These are phyloP conservation scores for Suhomyces anneliseae DNA, from an alignment of 1,139 yeast species.

Conservation along the genomic window DNA sequence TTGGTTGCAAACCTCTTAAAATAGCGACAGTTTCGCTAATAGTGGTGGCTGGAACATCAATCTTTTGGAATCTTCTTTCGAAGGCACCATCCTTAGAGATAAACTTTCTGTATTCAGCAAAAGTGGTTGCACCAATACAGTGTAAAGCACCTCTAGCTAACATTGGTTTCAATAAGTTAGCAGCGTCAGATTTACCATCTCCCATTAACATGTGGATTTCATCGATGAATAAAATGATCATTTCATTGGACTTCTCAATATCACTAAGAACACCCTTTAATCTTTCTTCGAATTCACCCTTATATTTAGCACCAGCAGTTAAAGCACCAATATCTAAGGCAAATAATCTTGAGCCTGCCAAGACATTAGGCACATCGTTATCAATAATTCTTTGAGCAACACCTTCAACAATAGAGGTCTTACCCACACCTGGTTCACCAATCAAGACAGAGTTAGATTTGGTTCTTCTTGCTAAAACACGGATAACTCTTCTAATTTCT, in stretches of 20 bases:
- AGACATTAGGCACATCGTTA: slow-evolving; percentile 88
- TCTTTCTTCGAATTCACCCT: slow-evolving; percentile 98
- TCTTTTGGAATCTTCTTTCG: slow-evolving; percentile 96
- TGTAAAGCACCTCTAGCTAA: slow-evolving; percentile 94
- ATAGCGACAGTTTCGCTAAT: slow-evolving; percentile 92
- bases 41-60: slow-evolving; percentile 93
- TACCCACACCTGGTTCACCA: slow-evolving; percentile 99
- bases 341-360: slow-evolving; percentile 76
- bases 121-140: slow-evolving; percentile 98
- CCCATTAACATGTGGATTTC: slow-evolving; percentile 99
- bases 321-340: slow-evolving; percentile 93
- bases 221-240: slow-evolving; percentile 89
- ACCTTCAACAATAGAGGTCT: slow-evolving; percentile 96
- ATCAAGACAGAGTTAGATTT: slow-evolving; percentile 94
- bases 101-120: slow-evolving; percentile 87
- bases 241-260: slow-evolving; percentile 80
- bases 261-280: slow-evolving; percentile 94
- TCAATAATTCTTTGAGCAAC: slow-evolving; percentile 97
- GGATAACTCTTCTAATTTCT: slow-evolving; percentile 90
- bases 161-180: slow-evolving; percentile 94
- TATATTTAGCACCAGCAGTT: slow-evolving; percentile 97
- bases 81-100: slow-evolving; percentile 98
- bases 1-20: slow-evolving; percentile 92
- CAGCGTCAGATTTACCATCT: slow-evolving; percentile 92
- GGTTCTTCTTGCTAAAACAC: slow-evolving; percentile 92